Base-by-base conservation (phyloP, 805 yeast genomes). In the Ogataea neopini region DNA sequence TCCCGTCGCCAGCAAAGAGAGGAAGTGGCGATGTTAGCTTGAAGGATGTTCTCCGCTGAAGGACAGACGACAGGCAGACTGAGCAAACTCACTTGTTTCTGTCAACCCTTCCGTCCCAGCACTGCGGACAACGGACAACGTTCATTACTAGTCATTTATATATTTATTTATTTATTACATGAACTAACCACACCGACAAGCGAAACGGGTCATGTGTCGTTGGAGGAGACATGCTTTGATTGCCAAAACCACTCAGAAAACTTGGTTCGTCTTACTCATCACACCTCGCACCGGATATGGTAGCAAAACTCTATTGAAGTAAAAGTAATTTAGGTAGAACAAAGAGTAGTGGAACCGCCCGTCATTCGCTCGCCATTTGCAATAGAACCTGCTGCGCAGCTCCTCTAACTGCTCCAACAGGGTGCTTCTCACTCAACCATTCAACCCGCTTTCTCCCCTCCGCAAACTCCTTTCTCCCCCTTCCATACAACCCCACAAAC, bases 1-100 rank as follows among this genome's bases (percentile, higher is more conserved):
- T 86, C 61, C 89, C 91, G 2, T 71, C 83, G 60, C 92, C 96
- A 1, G 73, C 86, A 49, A 75, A 75, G 42, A 72, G 95, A 52
- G 96, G 96, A 1, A 60, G 85, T 17, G 94, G 84, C 1, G 80
- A 82, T 58, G 74, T 87, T 34, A 81, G 73, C 51, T 68, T 88
- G 59, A 84, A 84, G 62, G 91, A 87, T 49, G 80, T 80, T 9
- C 65, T 82, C n/a, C n/a, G n/a, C n/a, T n/a, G n/a, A n/a, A n/a
- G n/a, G n/a, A n/a, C n/a, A n/a, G n/a, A n/a, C n/a, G n/a, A n/a
- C n/a, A n/a, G n/a, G n/a, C n/a, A n/a, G n/a, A n/a, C n/a, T n/a
- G n/a, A n/a, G n/a, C n/a, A n/a, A n/a, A n/a, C n/a, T n/a, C n/a
- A n/a, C n/a, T n/a, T n/a, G n/a, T n/a, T n/a, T n/a, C n/a, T n/a